Percentiles rank a stretch among this genome's conserved stretches.
Evolutionary conservation across 163 green algal genomes (phyloP).

Genomic region (Scenedesmus sp.): DNA sequence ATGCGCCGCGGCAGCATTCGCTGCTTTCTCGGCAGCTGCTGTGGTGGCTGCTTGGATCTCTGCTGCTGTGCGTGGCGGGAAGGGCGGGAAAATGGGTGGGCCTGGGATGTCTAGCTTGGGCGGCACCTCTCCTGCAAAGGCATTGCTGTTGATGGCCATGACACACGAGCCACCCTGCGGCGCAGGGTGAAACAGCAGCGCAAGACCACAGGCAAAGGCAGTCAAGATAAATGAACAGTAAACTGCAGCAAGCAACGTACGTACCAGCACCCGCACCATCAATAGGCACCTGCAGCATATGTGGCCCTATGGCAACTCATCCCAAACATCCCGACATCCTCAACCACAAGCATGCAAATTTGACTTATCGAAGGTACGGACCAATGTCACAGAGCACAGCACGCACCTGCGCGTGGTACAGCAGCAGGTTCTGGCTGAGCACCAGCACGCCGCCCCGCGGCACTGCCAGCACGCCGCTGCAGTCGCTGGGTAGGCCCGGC

Average conservation of each 20-base stretch:
- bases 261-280: too few relatives aligned
- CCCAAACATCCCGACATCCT: too few relatives aligned
- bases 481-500: conserved; percentile 80
- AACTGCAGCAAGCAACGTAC: too few relatives aligned
- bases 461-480: conserved; percentile 77
- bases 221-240: too few relatives aligned
- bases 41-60: conserved; percentile 25
- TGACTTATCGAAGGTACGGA: too few relatives aligned
- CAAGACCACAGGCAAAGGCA: too few relatives aligned
- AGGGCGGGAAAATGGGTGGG: neutral
- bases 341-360: too few relatives aligned
- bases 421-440: conserved; percentile 81
- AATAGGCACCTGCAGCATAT: too few relatives aligned
- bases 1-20: conserved; percentile 1
- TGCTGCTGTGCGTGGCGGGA: conserved; percentile 6
- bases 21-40: conserved; percentile 27
- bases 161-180: conserved; percentile 65
- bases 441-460: conserved; percentile 90
- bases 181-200: too few relatives aligned
- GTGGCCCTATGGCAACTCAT: too few relatives aligned
- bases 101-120: conserved; percentile 67
- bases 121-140: conserved; percentile 59
- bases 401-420: conserved; percentile 79
- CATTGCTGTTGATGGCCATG: conserved; percentile 70
- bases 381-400: neutral